phyloP scores from a whole-genome alignment of 1,284 basidiomycete genomes.

The Sporisorium iseilematis-ciliati region DNA sequence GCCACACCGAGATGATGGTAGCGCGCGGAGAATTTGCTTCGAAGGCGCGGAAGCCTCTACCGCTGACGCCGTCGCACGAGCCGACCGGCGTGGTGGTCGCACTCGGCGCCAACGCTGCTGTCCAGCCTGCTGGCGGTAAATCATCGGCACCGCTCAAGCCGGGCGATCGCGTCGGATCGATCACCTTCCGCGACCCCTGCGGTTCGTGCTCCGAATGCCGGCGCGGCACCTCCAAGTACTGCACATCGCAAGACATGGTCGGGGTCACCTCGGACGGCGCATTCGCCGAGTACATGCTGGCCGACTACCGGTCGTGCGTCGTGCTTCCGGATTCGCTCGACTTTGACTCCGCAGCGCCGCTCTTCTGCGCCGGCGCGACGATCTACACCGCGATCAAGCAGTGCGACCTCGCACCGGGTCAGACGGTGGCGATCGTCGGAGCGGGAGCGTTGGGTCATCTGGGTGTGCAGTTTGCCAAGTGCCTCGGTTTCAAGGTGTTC shows the following conservation, averaged over 20 bases:
- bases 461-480: slow-evolving; percentile 66
- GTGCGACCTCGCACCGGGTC: slow-evolving; percentile 47
- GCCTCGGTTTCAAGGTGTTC: slow-evolving; percentile 68
- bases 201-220: no score
- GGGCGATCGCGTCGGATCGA: slow-evolving; percentile 57
- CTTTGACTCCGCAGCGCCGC: slow-evolving; percentile 67
- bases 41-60: slow-evolving; percentile 37
- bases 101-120: slow-evolving; percentile 18
- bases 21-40: slow-evolving; percentile 43
- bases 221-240: slow-evolving; percentile 43
- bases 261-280: slow-evolving; percentile 55
- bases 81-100: slow-evolving; percentile 53
- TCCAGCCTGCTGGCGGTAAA: slow-evolving; percentile 18
- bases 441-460: slow-evolving; percentile 71
- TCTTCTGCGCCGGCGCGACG: slow-evolving; percentile 71
- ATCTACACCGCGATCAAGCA: slow-evolving; percentile 69
- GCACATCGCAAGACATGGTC: slow-evolving; percentile 48
- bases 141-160: no score
- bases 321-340: slow-evolving; percentile 53
- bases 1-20: slow-evolving; percentile 58
- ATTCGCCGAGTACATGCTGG: slow-evolving; percentile 57
- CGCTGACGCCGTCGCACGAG: slow-evolving; percentile 52
- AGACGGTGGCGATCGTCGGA: slow-evolving; percentile 70
- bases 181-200: no score
- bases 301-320: slow-evolving; percentile 53